These are phyloP conservation scores for Leishmania martiniquensis DNA, from an alignment of 208 protist genomes.

Conservation along the genomic window DNA sequence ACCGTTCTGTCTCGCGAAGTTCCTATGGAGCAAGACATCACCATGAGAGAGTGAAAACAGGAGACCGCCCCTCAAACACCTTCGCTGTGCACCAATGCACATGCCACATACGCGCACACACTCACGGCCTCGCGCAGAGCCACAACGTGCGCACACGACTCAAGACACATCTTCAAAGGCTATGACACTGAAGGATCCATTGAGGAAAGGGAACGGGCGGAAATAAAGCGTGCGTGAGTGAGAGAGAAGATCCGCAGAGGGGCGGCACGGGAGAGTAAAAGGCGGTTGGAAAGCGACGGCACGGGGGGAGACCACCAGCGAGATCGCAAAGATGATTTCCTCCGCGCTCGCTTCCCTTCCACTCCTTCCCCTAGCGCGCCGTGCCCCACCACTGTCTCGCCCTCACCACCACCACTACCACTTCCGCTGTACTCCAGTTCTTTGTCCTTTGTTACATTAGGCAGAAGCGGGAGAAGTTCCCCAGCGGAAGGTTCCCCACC, in stretches of 20 bases:
- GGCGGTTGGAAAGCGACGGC: neutral
- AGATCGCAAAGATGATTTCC: neutral
- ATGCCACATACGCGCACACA: neutral
- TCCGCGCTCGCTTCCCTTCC: neutral
- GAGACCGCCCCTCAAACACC: constrained; percentile 28
- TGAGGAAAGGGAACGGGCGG: constrained; percentile 8
- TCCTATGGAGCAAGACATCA: constrained; percentile 44
- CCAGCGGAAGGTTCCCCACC: neutral
- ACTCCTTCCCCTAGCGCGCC: neutral
- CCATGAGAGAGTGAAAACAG: constrained; percentile 17
- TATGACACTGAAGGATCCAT: constrained; percentile 51
- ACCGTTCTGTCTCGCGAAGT: constrained; percentile 35
- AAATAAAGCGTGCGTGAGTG: constrained; percentile 9
- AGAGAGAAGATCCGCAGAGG: neutral
- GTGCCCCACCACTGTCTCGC: neutral
- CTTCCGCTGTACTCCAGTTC: constrained; percentile 30
- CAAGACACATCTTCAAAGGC: constrained; percentile 37
- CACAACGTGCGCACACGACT: neutral
- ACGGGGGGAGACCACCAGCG: neutral
- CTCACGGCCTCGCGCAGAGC: neutral
- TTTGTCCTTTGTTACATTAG: constrained; percentile 40
- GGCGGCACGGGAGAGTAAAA: neutral
- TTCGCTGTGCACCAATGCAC: constrained; percentile 1
- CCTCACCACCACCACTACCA: neutral
- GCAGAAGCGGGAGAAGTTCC: neutral